Percentiles rank a stretch among this genome's conserved stretches.
phyloP scores from a whole-genome alignment of 306 rosid species.

The Fragaria vesca region DNA sequence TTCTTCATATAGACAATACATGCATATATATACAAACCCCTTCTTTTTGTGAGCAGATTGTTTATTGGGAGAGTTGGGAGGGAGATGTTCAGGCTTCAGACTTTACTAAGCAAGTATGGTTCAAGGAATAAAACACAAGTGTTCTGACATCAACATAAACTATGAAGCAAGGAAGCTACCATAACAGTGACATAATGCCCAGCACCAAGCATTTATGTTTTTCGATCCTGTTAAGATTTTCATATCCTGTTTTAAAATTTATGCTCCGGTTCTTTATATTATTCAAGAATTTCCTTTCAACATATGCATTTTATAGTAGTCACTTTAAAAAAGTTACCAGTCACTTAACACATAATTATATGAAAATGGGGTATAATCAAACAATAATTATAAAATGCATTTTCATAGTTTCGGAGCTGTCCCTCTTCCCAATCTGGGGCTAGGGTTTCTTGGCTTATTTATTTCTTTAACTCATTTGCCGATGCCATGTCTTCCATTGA shows the following conservation, averaged over 20 bases:
- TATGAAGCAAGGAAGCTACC: constrained; percentile 35
- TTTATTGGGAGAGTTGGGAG: constrained; percentile 22
- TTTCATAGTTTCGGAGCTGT: background rate
- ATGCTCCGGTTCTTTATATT: constrained; percentile 11
- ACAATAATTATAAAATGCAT: background rate
- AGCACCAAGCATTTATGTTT: constrained; percentile 27
- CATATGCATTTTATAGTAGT: background rate
- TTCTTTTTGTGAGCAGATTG: constrained; percentile 5
- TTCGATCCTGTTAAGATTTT: constrained; percentile 12
- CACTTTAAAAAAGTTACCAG: background rate
- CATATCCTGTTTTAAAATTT: background rate
- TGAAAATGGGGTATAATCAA: background rate
- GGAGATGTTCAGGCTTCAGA: constrained; percentile 11
- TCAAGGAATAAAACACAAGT: constrained; percentile 29
- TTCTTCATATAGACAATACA: constrained; percentile 14
- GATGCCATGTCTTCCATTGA: background rate
- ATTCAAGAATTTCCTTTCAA: background rate
- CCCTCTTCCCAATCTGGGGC: background rate
- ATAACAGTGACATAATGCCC: constrained; percentile 31
- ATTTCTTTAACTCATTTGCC: background rate
- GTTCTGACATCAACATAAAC: constrained; percentile 31
- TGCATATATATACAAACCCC: constrained; percentile 12
- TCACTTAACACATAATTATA: background rate
- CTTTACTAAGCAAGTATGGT: constrained; percentile 30
- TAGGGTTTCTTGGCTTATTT: background rate